Evolutionary conservation across 257 asterid species (phyloP).

Genomic region (Henckelia pumila): DNA sequence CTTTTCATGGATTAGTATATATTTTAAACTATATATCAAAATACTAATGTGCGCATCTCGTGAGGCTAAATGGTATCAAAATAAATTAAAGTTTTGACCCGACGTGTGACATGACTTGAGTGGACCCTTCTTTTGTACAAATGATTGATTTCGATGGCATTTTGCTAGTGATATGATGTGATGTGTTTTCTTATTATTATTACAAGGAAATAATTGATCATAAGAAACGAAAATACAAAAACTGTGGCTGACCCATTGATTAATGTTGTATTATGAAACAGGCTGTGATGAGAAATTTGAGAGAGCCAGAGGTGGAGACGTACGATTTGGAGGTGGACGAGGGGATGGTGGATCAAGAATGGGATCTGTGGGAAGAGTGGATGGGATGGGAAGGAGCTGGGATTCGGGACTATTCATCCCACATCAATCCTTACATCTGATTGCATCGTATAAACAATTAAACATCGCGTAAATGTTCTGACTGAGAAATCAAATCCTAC

Average conservation of each 20-base stretch:
- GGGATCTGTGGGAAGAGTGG: conserved; percentile 95
- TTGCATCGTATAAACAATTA: background rate
- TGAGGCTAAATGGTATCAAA: too few species aligned
- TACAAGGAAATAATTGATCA: too few species aligned
- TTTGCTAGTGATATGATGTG: conserved; percentile 11
- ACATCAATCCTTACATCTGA: conserved; percentile 76
- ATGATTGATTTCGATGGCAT: background rate
- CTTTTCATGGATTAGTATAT: background rate
- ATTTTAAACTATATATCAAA: too few species aligned
- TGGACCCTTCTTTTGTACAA: background rate
- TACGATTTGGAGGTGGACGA: conserved; percentile 34
- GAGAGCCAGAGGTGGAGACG: conserved; percentile 33
- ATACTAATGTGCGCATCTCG: too few species aligned
- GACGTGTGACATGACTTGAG: too few species aligned
- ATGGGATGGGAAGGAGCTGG: conserved; percentile 99
- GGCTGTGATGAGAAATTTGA: conserved; percentile 59
- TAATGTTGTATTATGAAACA: too few species aligned
- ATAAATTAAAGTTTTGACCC: too few species aligned
- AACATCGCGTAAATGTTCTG: background rate
- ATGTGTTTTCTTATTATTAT: too few species aligned
- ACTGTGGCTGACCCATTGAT: too few species aligned
- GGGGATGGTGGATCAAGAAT: conserved; percentile 54
- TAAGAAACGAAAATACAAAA: too few species aligned
- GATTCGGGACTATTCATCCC: conserved; percentile 75
- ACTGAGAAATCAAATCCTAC: background rate